These are phyloP conservation scores for Silene uniflora DNA, from an alignment of 148 eudicot species.

Conservation along the genomic window DNA sequence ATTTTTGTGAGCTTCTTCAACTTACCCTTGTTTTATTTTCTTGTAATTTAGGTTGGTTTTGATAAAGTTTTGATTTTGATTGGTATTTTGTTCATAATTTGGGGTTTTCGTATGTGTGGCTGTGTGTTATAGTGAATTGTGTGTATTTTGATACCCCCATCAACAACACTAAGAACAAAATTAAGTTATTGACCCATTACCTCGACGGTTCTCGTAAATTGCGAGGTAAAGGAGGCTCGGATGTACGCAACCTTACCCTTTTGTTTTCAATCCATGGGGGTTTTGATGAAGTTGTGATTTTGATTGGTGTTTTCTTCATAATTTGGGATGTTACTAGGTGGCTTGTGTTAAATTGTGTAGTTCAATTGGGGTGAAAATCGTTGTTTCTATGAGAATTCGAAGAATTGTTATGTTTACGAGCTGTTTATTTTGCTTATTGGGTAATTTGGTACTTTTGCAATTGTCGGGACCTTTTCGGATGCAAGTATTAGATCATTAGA, in stretches of 20 bases:
- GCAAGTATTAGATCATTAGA: neutral
- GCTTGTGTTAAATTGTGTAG: neutral
- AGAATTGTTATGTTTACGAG: neutral
- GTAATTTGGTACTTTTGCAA: neutral
- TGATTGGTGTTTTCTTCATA: neutral
- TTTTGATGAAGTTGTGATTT: neutral
- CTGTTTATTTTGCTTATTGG: neutral
- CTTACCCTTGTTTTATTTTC: neutral
- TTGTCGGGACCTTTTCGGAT: neutral
- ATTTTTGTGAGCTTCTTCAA: conserved; percentile 46
- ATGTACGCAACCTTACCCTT: too few species aligned
- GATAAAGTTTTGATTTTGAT: neutral
- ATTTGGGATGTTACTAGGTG: neutral
- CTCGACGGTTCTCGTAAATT: too few species aligned
- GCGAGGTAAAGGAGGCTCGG: too few species aligned
- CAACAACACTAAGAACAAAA: too few species aligned
- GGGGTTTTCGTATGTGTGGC: neutral
- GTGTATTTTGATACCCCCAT: neutral
- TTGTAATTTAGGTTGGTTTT: conserved; percentile 3
- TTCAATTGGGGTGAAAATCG: neutral
- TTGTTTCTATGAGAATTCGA: neutral
- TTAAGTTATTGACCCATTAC: too few species aligned
- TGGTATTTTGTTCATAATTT: conserved; percentile 1
- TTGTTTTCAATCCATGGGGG: too few species aligned
- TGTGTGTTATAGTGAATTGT: neutral